Percentiles rank a stretch among this genome's conserved stretches.
These are phyloP conservation scores for Oryza coarctata DNA, from an alignment of 176 grass and related monocot species.

Conservation along the genomic window DNA sequence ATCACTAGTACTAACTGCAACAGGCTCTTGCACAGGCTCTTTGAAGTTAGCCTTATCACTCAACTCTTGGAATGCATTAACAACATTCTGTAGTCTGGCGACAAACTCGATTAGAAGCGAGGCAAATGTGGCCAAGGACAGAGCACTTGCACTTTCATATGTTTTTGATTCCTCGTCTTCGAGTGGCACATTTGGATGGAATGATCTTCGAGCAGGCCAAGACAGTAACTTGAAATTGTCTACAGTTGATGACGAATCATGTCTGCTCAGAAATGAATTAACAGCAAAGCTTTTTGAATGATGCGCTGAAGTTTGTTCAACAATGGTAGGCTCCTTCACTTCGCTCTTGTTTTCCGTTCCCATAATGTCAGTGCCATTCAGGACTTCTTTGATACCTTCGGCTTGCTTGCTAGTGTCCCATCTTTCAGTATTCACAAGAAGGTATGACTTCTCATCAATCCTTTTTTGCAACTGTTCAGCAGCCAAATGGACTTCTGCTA, in stretches of 20 bases:
- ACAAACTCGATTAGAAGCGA: constrained; percentile 96
- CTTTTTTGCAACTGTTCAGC: constrained; percentile 83
- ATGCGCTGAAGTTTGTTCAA: constrained; percentile 41
- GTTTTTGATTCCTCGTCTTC: constrained; percentile 67
- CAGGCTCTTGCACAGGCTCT: constrained; percentile 66
- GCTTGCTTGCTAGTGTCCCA: constrained; percentile 61
- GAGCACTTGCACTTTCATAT: constrained; percentile 90
- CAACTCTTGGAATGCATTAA: constrained; percentile 85
- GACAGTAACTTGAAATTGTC: constrained; percentile 46
- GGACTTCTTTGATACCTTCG: constrained; percentile 48
- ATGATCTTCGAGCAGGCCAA: constrained; percentile 79
- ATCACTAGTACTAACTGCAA: constrained; percentile 19
- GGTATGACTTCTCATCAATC: constrained; percentile 89
- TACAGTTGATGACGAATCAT: constrained; percentile 56
- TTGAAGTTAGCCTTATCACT: constrained; percentile 79
- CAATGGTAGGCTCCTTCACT: constrained; percentile 38
- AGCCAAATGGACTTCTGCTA: constrained; percentile 66
- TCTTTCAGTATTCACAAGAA: constrained; percentile 84
- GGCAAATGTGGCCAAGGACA: constrained; percentile 88
- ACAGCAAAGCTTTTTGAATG: constrained; percentile 56
- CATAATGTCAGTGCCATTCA: not conserved
- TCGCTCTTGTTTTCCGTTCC: constrained; percentile 46
- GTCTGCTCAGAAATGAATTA: constrained; percentile 48
- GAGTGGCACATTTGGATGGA: constrained; percentile 45
- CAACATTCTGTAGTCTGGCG: constrained; percentile 87